Evolutionary conservation across 306 rosid genomes (phyloP), one percentile per base, ranked within the genome.

Genomic region (Glycine latifolia): DNA sequence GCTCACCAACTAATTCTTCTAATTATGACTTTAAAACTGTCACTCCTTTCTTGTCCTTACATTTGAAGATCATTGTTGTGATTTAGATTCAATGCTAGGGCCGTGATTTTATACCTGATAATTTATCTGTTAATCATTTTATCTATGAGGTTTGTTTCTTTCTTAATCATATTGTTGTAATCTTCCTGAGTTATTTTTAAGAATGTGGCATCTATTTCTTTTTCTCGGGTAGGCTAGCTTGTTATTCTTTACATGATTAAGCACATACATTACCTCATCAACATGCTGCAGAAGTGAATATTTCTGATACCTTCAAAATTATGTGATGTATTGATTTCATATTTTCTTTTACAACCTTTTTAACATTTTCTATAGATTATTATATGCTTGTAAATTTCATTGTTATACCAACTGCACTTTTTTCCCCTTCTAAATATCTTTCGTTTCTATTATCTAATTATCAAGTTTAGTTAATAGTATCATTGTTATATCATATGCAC

Each of bases 11-110:
- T 78, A 37, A 11, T 69, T n/a, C 61, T 26, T 50, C 15, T 71
- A 46, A 49, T 80, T 49, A 79, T 26, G 63, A 55, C 65, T 48
- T 49, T 86, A 80, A 66, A 78, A 41, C 60, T 26, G 33, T 69
- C 14, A 43, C 37, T 63, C 37, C 55, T 67, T 71, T 81, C 74
- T 59, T 74, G n/a, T 80, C 71, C 79, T 66, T 82, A 71, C 67
- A 72, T 83, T 79, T 39, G 54, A 76, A 80, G 49, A 75, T 68
- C 82, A n/a, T 81, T 81, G 66, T 81, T 86, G 73, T 89, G 87
- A 20, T 84, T 80, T 86, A 95, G 99, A 95, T 95, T 79, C 94
- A 88, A 20, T 95, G 99, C 94, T 89, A 86, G 87, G 99, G 99
- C 35, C 90, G 96, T 41, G 90, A 84, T 82, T 89, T 98, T 62